Base-by-base conservation (phyloP, 371 early-diverging fungal genomes). In the Basidiobolus meristosporus region DNA sequence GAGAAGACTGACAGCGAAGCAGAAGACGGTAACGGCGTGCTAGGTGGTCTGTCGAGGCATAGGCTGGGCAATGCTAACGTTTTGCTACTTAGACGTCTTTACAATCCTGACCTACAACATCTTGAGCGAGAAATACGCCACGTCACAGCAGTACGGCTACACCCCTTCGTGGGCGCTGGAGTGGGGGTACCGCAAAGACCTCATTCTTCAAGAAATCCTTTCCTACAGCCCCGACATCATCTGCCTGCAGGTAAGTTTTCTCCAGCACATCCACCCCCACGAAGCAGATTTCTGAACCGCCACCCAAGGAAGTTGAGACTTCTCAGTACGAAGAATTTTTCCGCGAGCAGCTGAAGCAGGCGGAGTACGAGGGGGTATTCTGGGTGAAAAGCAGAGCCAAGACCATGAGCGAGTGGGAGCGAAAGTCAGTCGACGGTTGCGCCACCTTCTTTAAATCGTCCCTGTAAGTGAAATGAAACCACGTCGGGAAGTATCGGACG, bases 121-220 rank as follows among this genome's bases (percentile, higher is more conserved):
- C 39, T 68, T 99, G 17, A 82, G 82, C 40, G 84, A 89, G 31
- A 81, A 80, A 52, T 97, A 88, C 55, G 95, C 93, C 2, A 77
- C 87, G 0, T 60, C 74, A 28, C 76, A 80, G 49, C 66, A 73
- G 39, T 93, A 90, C 60, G 82, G 84, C 39, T 98, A 97, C 65
- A 87, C 92, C 15, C 98, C 99, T 10, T 80, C 88, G 4, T 98
- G 97, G 96, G 92, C 89, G 1, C 65, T 99, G 40, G 62, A 66
- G 0, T 92, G 95, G 87, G 88, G 92, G 17, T 84, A 86, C 54
- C 85, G 99, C 42, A 82, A 80, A 49, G 93, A 93, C 41, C 66
- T 71, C 12, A 71, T 99, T 36, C 53, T 95, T 36, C 70, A 85
- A 16, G 98, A 98, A 50, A 78, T 98, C 22, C 45, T 77, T 14